Percentiles rank a stretch among this genome's conserved stretches.
Conservation (phyloP, 1,284 basidiomycete genomes). For the Amylostereum chailletii region DNA sequence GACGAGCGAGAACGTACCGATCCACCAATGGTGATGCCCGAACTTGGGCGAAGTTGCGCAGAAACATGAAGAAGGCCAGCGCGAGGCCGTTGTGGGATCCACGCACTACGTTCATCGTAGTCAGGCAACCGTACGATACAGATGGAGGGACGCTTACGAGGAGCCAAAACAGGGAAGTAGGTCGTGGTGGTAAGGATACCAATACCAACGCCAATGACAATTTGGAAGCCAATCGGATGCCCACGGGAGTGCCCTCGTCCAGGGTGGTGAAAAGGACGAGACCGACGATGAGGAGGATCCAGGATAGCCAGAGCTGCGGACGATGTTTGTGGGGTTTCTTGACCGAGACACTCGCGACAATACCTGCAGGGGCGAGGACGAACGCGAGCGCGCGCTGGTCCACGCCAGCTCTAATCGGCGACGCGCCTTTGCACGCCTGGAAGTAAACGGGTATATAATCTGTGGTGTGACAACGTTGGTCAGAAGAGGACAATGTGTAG, state of each 20-base stretch:
- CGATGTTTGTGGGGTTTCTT: constrained; percentile 21
- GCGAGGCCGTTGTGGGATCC: no score
- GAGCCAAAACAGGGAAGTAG: constrained; percentile 21
- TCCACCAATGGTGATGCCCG: no score
- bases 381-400: constrained; percentile 26
- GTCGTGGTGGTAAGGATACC: constrained; percentile 18
- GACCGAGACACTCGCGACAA: constrained; percentile 22
- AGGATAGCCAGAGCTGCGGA: constrained; percentile 21
- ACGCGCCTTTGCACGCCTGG: constrained; percentile 30
- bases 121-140: no score
- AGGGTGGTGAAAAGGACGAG: constrained; percentile 21
- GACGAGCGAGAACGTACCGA: no score
- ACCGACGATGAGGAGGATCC: constrained; percentile 18
- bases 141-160: not conserved
- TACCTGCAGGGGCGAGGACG: constrained; percentile 20
- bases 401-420: constrained; percentile 31
- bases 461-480: constrained; percentile 5
- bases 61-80: no score
- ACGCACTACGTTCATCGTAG: no score
- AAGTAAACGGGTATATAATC: constrained; percentile 28
- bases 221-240: constrained; percentile 13
- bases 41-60: no score
- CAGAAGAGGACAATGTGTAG: constrained; percentile 13
- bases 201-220: constrained; percentile 15
- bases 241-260: constrained; percentile 18